phyloP scores from a whole-genome alignment of 495 filamentous ascomycete species.

The Cladorrhinum samala region DNA sequence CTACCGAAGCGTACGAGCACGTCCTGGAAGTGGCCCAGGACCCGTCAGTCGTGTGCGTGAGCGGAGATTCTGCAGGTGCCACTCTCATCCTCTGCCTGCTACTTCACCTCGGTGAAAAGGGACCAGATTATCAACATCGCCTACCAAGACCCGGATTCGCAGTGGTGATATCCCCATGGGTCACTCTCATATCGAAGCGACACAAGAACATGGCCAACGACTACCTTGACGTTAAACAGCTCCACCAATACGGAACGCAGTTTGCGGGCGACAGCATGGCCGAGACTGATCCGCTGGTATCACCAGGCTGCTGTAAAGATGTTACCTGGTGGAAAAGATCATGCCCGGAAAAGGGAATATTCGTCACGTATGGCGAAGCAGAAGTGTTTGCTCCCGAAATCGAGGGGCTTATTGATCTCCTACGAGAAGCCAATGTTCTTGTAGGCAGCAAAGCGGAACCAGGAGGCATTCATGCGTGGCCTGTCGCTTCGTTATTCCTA shows the following conservation, averaged over 20 bases:
- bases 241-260: conserved; percentile 58
- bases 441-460: conserved; percentile 47
- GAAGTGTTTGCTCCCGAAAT: conserved; percentile 66
- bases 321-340: conserved; percentile 55
- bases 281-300: conserved; percentile 51
- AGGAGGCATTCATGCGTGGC: conserved; percentile 72
- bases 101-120: conserved; percentile 46
- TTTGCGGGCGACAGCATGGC: conserved; percentile 50
- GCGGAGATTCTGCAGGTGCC: conserved; percentile 70
- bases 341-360: conserved; percentile 52
- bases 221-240: conserved; percentile 48
- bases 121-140: conserved; percentile 8
- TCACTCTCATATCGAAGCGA: conserved; percentile 48
- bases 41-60: conserved; percentile 53
- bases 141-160: conserved; percentile 43
- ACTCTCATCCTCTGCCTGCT: conserved; percentile 61
- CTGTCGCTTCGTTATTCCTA: conserved; percentile 64
- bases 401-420: conserved; percentile 40
- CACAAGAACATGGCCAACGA: conserved; percentile 55
- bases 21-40: conserved; percentile 49
- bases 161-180: conserved; percentile 56
- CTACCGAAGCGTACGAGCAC: conserved; percentile 58
- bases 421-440: conserved; percentile 41
- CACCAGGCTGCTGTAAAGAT: conserved; percentile 62
- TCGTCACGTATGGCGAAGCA: conserved; percentile 61